Percentiles rank a stretch among this genome's conserved stretches.
Evolutionary conservation across 441 rosid genomes (phyloP).

Genomic region (Cnidoscolus chayamansa): DNA sequence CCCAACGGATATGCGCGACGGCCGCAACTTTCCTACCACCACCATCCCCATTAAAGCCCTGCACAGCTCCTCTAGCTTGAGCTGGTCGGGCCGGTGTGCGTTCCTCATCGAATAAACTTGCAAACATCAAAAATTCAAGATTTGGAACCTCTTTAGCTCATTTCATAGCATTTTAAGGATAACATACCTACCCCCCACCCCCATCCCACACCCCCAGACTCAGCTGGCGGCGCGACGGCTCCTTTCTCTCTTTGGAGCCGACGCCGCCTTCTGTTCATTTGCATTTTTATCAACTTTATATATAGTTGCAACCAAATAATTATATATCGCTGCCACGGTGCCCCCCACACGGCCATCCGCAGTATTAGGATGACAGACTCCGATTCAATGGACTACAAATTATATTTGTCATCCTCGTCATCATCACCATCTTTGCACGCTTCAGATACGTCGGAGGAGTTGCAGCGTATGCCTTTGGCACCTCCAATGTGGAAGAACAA

Average conservation of each 20-base stretch:
- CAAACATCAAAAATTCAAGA: too few relatives aligned
- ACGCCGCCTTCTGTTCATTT: background rate
- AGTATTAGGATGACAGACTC: background rate
- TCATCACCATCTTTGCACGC: constrained; percentile 29
- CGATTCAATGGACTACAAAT: background rate
- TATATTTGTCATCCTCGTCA: constrained; percentile 2
- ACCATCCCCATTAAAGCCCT: constrained; percentile 33
- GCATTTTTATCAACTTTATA: background rate
- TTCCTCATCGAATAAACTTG: too few relatives aligned
- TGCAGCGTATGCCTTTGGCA: constrained; percentile 48
- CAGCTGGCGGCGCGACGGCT: constrained; percentile 17
- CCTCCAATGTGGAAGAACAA: constrained; percentile 41
- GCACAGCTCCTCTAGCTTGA: background rate
- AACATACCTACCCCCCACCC: background rate
- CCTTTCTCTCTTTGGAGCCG: constrained; percentile 9
- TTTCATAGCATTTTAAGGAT: too few relatives aligned
- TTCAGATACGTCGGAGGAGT: constrained; percentile 46
- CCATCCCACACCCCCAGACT: background rate
- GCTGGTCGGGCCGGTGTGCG: constrained; percentile 26
- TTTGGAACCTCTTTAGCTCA: too few relatives aligned
- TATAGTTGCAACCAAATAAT: too few relatives aligned
- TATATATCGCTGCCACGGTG: too few relatives aligned
- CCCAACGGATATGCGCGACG: constrained; percentile 20
- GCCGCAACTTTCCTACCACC: constrained; percentile 14
- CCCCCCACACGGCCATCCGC: too few relatives aligned